Evolutionary conservation across 257 asterid species (phyloP), one percentile per base, ranked within the genome.

Genomic region (Petunia axillaris): DNA sequence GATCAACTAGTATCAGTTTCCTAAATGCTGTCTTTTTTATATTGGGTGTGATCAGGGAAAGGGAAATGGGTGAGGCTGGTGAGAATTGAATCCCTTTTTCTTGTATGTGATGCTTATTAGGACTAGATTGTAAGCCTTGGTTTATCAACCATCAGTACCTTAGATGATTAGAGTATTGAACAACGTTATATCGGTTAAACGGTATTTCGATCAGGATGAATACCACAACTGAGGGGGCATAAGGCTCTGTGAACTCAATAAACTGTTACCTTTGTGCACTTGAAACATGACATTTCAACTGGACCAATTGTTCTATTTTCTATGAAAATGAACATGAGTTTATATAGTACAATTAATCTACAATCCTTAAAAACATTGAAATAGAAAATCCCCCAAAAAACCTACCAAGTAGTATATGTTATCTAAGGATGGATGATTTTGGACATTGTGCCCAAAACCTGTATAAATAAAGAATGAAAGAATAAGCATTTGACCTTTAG

Each of bases 381-480:
- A 50, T 10, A 14, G 74, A 58, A 70, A 2, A 11, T 59, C 57
- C n/a, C 80, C 43, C 3, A 0, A 14, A 80, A 70, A 59, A 5
- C 14, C 83, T 71, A 35, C 25, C 79, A 59, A 80, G 1, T 3
- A 80, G 1, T 3, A 14, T 9, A 65, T 1, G 63, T 43, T 53
- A 35, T 58, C 64, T 71, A 73, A 80, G 83, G 68, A 71, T 57
- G 83, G 68, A 71, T 57, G 41, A 54, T 65, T 59, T 59, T 58
- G 79, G 77, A 80, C 74, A 71, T 38, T 6, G 78, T 37, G 39
- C 53, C 67, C 70, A 68, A 60, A 50, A 3, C 60, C 63, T 43
- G 73, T 58, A 63, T 54, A 80, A 60, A 82, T 39, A 89, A 93
- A 84, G 91, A 94, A 92, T 91, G 48, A 92, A 94, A 84, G 93